Evolutionary conservation across 2,329 filamentous ascomycete species (phyloP), one percentile per base, ranked within the genome.

Genomic region (Phaeosphaeria sp.): DNA sequence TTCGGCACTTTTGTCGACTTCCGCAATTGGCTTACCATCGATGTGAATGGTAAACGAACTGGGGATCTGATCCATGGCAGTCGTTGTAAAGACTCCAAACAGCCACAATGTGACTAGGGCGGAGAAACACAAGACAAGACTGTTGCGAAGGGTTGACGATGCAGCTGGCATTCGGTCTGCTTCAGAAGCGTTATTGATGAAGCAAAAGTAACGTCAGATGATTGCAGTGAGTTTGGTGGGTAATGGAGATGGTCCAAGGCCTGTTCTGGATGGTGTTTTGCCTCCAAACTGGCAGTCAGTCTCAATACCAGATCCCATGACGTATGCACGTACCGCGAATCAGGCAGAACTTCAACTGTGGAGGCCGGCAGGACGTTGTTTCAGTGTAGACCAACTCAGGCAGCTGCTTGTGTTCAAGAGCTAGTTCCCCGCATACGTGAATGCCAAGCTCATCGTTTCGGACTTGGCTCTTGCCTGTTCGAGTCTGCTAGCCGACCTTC

Each of bases 1-100:
- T 56, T 62, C 56, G 42, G 60, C 43, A 43, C 55, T 44, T 17
- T 53, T 43, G 9, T 43, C 53, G 30, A 57, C 56, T 45, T 61
- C 61, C n/a, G 58, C 52, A 53, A 69, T 63, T 30, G 66, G 61
- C 3, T 45, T 63, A 56, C 66, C 65, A 27, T 64, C 48, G 44
- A 69, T 61, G 50, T 69, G 57, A 45, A 69, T 68, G 15, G 60
- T 66, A 51, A 69, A 69, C 30, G 60, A 51, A 17, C 53, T 53
- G 27, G 55, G 59, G 48, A 69, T 57, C 27, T 33, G 63, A 33
- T 68, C 58, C 66, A 69, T 67, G 20, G 44, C 33, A 33, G 44
- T 45, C 36, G 55, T 51, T 40, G 44, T 22, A 3, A 60, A 45
- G 27, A 61, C 13, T 40, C 39, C 57, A 15, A 60, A 24, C 8